phyloP scores from a whole-genome alignment of 148 eudicot species.

The Tetragonia tetragonoides region DNA sequence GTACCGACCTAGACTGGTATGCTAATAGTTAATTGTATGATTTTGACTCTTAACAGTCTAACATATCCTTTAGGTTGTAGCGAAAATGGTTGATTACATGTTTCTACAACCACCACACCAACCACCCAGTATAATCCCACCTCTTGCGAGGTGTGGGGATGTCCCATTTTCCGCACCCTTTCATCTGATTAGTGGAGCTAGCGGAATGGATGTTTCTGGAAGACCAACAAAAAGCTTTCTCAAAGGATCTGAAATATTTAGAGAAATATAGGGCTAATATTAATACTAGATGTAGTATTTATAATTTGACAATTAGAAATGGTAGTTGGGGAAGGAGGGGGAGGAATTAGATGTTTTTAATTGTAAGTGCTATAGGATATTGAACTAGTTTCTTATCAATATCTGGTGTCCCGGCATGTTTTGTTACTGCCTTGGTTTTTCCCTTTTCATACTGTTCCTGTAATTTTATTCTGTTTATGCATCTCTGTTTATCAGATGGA shows the following conservation, averaged over 20 bases:
- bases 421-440: not conserved
- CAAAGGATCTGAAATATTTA: too few relatives aligned
- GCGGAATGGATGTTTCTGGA: too few relatives aligned
- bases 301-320: too few relatives aligned
- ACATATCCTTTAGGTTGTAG: not conserved
- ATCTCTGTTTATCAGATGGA: slow-evolving; percentile 59
- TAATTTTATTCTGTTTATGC: slow-evolving; percentile 7
- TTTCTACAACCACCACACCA: too few relatives aligned
- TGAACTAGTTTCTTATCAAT: not conserved
- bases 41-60: not conserved
- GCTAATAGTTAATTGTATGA: slow-evolving; percentile 16
- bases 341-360: not conserved
- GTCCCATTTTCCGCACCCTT: not conserved
- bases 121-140: too few relatives aligned
- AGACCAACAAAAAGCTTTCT: too few relatives aligned
- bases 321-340: too few relatives aligned
- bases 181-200: too few relatives aligned
- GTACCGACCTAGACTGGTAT: slow-evolving; percentile 89
- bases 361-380: not conserved
- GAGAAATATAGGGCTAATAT: too few relatives aligned
- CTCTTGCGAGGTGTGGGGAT: too few relatives aligned
- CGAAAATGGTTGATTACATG: too few relatives aligned
- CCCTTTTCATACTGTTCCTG: not conserved
- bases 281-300: too few relatives aligned
- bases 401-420: not conserved